Evolutionary conservation across 1,139 yeast genomes (phyloP).

Genomic region (Scheffersomyces insectosa): DNA sequence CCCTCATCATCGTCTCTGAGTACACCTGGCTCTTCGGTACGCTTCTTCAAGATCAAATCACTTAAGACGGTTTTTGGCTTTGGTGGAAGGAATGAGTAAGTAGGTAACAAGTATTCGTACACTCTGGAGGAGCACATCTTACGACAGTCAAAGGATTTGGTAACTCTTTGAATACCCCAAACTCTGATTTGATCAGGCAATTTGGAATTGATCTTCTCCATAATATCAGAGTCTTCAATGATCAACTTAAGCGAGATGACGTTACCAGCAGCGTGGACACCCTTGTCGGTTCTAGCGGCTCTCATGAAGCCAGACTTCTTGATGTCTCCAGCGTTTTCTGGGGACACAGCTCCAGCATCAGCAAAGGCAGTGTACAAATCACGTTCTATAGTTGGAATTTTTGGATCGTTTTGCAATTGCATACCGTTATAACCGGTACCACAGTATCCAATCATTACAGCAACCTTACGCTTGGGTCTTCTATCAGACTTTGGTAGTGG

Average conservation of each 20-base stretch:
- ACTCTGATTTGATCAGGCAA: constrained; percentile 86
- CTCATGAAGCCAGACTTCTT: constrained; percentile 91
- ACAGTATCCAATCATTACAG: constrained; percentile 92
- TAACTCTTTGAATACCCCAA: constrained; percentile 91
- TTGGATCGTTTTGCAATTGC: constrained; percentile 84
- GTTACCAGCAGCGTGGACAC: constrained; percentile 98
- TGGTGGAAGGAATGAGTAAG: constrained; percentile 89
- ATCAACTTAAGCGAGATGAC: constrained; percentile 86
- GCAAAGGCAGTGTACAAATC: constrained; percentile 84
- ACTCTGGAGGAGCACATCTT: constrained; percentile 93
- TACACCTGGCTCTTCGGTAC: constrained; percentile 56
- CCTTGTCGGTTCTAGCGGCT: constrained; percentile 98
- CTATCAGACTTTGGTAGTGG: constrained; percentile 62
- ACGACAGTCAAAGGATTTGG: constrained; percentile 91
- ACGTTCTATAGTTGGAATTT: constrained; percentile 88
- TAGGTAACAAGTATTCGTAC: constrained; percentile 90
- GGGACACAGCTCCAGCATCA: constrained; percentile 86
- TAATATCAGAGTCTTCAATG: constrained; percentile 80
- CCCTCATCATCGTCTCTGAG: constrained; percentile 70
- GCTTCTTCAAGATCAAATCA: constrained; percentile 56
- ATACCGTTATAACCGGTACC: constrained; percentile 98
- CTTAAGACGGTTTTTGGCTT: constrained; percentile 70
- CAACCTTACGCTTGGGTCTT: constrained; percentile 83
- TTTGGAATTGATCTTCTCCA: constrained; percentile 66
- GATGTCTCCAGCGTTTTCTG: constrained; percentile 85